Evolutionary conservation across 345 rosid genomes (phyloP).

Genomic region (Pistacia integerrima): DNA sequence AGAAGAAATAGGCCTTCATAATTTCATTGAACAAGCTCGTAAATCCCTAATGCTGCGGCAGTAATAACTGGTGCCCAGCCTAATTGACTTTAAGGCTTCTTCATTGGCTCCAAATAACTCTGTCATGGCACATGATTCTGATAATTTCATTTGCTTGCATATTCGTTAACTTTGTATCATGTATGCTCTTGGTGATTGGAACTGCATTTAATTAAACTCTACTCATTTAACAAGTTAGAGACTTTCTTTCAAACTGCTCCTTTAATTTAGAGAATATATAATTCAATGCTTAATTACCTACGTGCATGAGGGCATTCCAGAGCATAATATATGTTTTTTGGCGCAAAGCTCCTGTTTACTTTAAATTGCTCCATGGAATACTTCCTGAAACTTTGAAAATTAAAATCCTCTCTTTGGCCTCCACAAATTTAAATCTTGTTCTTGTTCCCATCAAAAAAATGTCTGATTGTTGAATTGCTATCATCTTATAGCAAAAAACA

Average conservation of each 20-base stretch:
- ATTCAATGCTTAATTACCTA: background rate
- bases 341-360: background rate
- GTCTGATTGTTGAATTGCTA: too few relatives aligned
- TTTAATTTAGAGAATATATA: background rate
- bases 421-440: too few relatives aligned
- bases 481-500: too few relatives aligned
- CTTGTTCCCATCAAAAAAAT: too few relatives aligned
- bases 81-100: background rate
- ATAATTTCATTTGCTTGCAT: background rate
- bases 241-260: background rate
- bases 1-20: background rate
- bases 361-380: too few relatives aligned
- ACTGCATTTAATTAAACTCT: too few relatives aligned
- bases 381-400: too few relatives aligned
- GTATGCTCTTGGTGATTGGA: background rate
- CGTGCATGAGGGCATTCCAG: background rate
- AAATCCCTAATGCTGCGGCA: background rate
- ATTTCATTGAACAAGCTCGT: conserved; percentile 2
- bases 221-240: background rate
- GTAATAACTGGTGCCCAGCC: background rate
- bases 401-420: too few relatives aligned
- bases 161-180: background rate
- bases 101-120: background rate
- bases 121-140: background rate
- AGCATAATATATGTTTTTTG: background rate